phyloP scores from a whole-genome alignment of 2,329 filamentous ascomycete genomes.

The Penicillium brasilianum region DNA sequence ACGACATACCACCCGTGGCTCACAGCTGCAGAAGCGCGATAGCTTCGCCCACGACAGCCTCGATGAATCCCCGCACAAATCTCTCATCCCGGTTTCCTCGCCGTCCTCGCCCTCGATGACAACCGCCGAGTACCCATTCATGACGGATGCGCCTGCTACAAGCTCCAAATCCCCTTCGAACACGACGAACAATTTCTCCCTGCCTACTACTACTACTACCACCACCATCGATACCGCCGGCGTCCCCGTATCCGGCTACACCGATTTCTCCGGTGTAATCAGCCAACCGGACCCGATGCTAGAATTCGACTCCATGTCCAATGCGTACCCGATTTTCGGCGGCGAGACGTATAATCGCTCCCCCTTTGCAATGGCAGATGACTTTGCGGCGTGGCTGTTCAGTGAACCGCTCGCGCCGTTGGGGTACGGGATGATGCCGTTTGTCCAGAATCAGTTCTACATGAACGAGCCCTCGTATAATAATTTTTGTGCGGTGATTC shows the following conservation, averaged over 20 bases:
- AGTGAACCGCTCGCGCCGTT: conserved; percentile 67
- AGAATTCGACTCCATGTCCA: conserved; percentile 45
- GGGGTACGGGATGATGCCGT: conserved; percentile 53
- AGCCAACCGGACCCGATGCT: conserved; percentile 26
- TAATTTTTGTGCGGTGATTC: conserved; percentile 55
- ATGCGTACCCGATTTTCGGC: conserved; percentile 81
- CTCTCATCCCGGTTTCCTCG: conserved; percentile 23
- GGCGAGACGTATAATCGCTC: conserved; percentile 83
- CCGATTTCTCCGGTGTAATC: conserved; percentile 24
- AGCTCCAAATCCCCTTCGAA: conserved; percentile 24
- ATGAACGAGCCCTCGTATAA: conserved; percentile 55
- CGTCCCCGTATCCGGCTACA: conserved; percentile 25
- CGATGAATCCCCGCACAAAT: conserved; percentile 23
- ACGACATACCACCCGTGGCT: conserved; percentile 70
- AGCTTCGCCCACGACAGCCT: conserved; percentile 41
- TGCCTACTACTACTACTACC: conserved; percentile 16
- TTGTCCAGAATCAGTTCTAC: conserved; percentile 56
- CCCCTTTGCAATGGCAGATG: conserved; percentile 84
- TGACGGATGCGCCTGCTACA: conserved; percentile 18
- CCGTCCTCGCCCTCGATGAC: conserved; percentile 32
- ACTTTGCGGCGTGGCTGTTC: conserved; percentile 85
- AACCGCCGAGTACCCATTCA: conserved; percentile 25
- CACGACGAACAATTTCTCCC: conserved; percentile 22
- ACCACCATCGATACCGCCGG: conserved; percentile 26
- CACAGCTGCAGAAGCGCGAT: conserved; percentile 57